Evolutionary conservation across 768 basidiomycete species (phyloP).

Genomic region (Tephrocybe sp.): DNA sequence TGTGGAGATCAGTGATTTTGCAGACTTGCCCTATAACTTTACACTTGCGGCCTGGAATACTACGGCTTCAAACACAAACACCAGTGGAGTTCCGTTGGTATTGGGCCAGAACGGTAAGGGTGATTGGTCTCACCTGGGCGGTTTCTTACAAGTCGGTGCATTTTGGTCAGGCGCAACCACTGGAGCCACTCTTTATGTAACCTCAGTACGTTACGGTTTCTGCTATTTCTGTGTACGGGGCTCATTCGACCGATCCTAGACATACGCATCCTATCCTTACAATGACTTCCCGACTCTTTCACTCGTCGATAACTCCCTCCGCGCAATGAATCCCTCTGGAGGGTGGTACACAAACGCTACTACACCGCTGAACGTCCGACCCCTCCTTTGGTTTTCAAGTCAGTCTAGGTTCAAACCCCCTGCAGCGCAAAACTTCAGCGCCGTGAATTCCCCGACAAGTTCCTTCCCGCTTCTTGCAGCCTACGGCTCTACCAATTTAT

Average conservation of each 20-base stretch:
- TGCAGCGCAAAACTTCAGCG: conserved; percentile 37
- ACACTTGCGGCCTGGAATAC: conserved; percentile 46
- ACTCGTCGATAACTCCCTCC: conserved; percentile 36
- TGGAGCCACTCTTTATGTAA: conserved; percentile 40
- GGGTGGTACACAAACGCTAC: conserved; percentile 41
- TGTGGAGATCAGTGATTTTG: neutral
- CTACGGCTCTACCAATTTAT: conserved; percentile 29
- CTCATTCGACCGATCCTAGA: conserved; percentile 28
- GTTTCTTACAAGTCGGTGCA: neutral
- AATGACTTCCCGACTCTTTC: conserved; percentile 44
- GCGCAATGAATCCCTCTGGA: conserved; percentile 33
- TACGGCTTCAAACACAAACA: conserved; percentile 40
- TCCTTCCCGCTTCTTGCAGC: conserved; percentile 30
- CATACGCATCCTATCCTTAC: conserved; percentile 49
- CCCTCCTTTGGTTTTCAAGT: conserved; percentile 39
- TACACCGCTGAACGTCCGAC: conserved; percentile 26
- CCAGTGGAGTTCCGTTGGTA: conserved; percentile 47
- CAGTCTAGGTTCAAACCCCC: conserved; percentile 25
- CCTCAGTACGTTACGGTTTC: conserved; percentile 39
- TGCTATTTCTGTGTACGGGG: neutral
- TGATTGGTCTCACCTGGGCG: neutral
- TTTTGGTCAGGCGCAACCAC: conserved; percentile 29
- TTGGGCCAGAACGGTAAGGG: conserved; percentile 37
- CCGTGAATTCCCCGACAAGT: conserved; percentile 19
- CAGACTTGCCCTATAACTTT: conserved; percentile 36